phyloP scores from a whole-genome alignment of 495 filamentous ascomycete species.

The Ascodesmis nigricans region DNA sequence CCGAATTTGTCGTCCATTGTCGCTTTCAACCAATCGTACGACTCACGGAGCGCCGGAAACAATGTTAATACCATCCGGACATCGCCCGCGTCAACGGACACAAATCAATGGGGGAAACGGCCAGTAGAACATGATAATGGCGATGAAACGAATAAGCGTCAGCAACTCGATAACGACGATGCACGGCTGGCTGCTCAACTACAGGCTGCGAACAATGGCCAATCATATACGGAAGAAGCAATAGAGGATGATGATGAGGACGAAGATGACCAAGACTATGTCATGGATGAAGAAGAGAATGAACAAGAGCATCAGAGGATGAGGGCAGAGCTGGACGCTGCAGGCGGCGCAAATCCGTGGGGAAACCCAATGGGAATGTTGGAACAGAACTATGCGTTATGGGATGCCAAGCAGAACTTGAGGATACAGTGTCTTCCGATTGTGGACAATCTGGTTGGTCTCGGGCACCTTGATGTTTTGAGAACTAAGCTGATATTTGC shows the following conservation, averaged over 20 bases:
- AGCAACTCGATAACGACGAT: slow-evolving; percentile 12
- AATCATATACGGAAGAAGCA: slow-evolving; percentile 5
- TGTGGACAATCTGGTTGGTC: slow-evolving; percentile 44
- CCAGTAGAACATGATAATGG: slow-evolving; percentile 11
- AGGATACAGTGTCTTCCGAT: slow-evolving; percentile 50
- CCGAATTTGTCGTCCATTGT: slow-evolving; percentile 19
- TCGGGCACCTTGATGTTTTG: background rate
- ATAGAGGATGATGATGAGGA: slow-evolving; percentile 14
- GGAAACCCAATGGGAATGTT: slow-evolving; percentile 8
- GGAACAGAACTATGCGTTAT: slow-evolving; percentile 12
- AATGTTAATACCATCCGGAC: background rate
- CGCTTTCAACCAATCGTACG: slow-evolving; percentile 19
- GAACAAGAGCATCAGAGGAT: slow-evolving; percentile 9
- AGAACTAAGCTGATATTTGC: slow-evolving; percentile 5
- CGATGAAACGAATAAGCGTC: slow-evolving; percentile 11
- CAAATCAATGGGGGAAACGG: slow-evolving; percentile 20
- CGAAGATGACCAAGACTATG: slow-evolving; percentile 14
- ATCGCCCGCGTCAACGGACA: slow-evolving; percentile 1
- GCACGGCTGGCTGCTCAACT: slow-evolving; percentile 4
- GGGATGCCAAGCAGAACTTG: slow-evolving; percentile 28
- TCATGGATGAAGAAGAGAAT: slow-evolving; percentile 15
- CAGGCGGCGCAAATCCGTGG: slow-evolving; percentile 7
- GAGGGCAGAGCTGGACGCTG: slow-evolving; percentile 3
- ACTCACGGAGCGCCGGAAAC: too few relatives aligned
- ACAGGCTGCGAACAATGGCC: slow-evolving; percentile 1